These are phyloP conservation scores for Trichaptum fuscoviolaceum DNA, from an alignment of 768 basidiomycete species.

Conservation along the genomic window DNA sequence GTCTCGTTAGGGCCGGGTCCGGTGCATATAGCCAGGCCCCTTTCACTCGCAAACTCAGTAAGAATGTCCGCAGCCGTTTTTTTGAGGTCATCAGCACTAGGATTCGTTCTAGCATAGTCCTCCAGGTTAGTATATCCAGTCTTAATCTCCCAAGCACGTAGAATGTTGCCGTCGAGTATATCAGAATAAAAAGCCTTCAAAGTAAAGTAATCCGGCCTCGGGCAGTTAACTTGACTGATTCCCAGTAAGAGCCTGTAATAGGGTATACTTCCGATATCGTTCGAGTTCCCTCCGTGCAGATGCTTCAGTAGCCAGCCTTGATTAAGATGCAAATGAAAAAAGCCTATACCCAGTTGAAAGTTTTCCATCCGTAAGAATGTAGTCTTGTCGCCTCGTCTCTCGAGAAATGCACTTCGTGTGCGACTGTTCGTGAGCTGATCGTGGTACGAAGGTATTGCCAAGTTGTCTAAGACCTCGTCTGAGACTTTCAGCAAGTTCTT, in stretches of 20 bases:
- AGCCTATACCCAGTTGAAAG: neutral
- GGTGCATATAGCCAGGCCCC: neutral
- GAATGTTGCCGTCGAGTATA: neutral
- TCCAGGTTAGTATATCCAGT: neutral
- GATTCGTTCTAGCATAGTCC: neutral
- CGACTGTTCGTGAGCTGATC: slow-evolving; percentile 3
- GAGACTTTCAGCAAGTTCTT: neutral
- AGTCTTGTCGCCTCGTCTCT: neutral
- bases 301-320: neutral
- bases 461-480: neutral
- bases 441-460: neutral
- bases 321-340: neutral
- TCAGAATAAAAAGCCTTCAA: neutral
- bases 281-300: neutral
- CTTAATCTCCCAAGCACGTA: neutral
- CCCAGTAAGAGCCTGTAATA: neutral
- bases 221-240: neutral
- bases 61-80: neutral
- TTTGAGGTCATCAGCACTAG: neutral
- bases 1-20: neutral
- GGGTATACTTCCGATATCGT: neutral
- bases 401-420: neutral
- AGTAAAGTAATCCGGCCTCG: neutral
- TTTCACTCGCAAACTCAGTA: neutral
- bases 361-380: neutral